Percentiles rank a stretch among this genome's conserved stretches.
Evolutionary conservation across 1,139 yeast genomes (phyloP).

Genomic region (Wickerhamiella infanticola): DNA sequence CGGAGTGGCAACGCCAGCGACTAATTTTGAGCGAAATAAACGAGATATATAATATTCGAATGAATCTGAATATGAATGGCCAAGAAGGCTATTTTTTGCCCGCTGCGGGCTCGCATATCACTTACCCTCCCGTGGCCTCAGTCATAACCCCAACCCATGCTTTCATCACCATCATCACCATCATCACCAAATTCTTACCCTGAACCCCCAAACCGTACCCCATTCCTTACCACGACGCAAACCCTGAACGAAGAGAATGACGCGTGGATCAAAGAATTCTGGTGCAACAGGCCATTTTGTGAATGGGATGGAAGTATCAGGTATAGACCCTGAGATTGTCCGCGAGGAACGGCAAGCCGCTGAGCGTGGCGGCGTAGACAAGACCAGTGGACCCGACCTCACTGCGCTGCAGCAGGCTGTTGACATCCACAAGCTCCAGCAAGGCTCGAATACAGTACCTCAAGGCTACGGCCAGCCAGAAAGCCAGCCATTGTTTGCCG

Average conservation of each 20-base stretch:
- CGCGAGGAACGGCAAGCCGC: conserved; percentile 16
- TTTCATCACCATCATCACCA: neutral
- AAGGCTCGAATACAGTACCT: conserved; percentile 5
- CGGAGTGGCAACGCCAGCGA: too few species aligned
- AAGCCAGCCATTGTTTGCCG: conserved; percentile 1
- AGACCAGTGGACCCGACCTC: conserved; percentile 7
- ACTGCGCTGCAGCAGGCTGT: conserved; percentile 5
- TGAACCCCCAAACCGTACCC: conserved; percentile 8
- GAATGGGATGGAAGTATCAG: conserved; percentile 17
- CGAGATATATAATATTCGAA: too few species aligned
- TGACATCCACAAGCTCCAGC: conserved; percentile 2
- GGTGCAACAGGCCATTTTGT: neutral
- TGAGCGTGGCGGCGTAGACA: conserved; percentile 7
- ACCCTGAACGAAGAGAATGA: conserved; percentile 2
- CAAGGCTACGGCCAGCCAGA: conserved; percentile 3
- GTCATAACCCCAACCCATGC: neutral
- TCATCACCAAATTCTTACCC: neutral
- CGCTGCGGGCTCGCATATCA: neutral
- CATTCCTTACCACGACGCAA: conserved; percentile 7
- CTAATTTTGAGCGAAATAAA: too few species aligned
- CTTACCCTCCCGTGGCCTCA: neutral
- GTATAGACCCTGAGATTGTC: conserved; percentile 23
- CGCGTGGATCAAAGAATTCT: conserved; percentile 1
- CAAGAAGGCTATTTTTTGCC: too few species aligned
- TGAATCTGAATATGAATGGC: too few species aligned